These are phyloP conservation scores for Diaporthe australafricana DNA, from an alignment of 2,329 filamentous ascomycete species.

Conservation along the genomic window DNA sequence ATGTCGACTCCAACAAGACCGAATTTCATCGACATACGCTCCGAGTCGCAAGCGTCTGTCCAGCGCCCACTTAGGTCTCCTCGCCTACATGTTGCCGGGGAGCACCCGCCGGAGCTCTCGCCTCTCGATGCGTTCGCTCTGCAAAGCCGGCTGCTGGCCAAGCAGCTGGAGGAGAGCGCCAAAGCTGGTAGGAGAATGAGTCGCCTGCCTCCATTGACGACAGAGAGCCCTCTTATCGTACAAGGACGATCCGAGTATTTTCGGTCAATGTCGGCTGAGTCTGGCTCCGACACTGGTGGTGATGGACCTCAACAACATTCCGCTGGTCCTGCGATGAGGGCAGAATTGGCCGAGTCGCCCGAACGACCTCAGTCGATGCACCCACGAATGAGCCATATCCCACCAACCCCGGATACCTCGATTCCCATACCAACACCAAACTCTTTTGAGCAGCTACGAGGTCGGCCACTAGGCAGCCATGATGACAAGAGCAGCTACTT, in stretches of 20 bases:
- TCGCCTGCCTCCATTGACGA: slow-evolving; percentile 83
- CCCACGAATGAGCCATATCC: slow-evolving; percentile 76
- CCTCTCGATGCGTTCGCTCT: slow-evolving; percentile 95
- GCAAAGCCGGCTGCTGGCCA: slow-evolving; percentile 88
- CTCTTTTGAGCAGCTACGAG: slow-evolving; percentile 54
- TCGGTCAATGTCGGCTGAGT: slow-evolving; percentile 77
- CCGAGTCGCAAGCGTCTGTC: slow-evolving; percentile 65
- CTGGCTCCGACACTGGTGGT: slow-evolving; percentile 59
- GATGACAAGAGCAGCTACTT: slow-evolving; percentile 58
- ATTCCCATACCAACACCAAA: slow-evolving; percentile 58
- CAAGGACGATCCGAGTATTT: slow-evolving; percentile 85
- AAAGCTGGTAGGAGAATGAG: slow-evolving; percentile 84
- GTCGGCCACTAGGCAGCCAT: slow-evolving; percentile 52
- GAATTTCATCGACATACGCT: slow-evolving; percentile 69
- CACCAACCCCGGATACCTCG: slow-evolving; percentile 60
- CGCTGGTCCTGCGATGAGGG: slow-evolving; percentile 61
- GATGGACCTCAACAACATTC: slow-evolving; percentile 49
- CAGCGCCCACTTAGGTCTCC: slow-evolving; percentile 75
- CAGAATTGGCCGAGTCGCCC: slow-evolving; percentile 67
- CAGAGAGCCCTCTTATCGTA: slow-evolving; percentile 81
- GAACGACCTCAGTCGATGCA: slow-evolving; percentile 79
- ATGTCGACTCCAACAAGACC: slow-evolving; percentile 66
- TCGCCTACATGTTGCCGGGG: slow-evolving; percentile 80
- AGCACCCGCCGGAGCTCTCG: slow-evolving; percentile 89
- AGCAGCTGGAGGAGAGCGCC: slow-evolving; percentile 84